phyloP scores from a whole-genome alignment of 2,329 filamentous ascomycete species.

The Sordariomycetes sp. region DNA sequence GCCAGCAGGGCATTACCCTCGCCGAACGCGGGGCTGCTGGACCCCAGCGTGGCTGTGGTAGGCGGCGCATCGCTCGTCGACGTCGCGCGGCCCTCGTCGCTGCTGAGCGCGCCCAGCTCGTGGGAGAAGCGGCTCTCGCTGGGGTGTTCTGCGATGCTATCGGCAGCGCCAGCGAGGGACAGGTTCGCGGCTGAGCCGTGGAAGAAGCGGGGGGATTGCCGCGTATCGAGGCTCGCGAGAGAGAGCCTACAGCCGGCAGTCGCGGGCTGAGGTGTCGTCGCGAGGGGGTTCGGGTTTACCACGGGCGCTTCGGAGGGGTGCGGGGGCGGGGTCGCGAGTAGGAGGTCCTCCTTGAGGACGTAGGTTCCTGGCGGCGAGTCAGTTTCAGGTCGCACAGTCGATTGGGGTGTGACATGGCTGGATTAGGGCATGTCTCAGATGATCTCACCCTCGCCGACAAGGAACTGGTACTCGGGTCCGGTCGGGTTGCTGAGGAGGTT shows the following conservation, averaged over 20 bases:
- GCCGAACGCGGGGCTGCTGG: constrained; percentile 59
- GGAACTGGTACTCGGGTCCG: constrained; percentile 75
- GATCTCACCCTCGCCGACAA: constrained; percentile 73
- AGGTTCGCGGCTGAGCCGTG: constrained; percentile 38
- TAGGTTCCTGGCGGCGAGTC: constrained; percentile 56
- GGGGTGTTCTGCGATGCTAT: constrained; percentile 47
- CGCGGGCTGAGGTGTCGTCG: constrained; percentile 73
- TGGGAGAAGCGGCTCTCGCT: constrained; percentile 46
- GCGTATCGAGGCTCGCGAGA: constrained; percentile 57
- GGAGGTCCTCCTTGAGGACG: constrained; percentile 76
- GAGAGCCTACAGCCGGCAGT: constrained; percentile 77
- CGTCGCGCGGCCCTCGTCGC: constrained; percentile 38
- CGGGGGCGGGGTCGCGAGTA: constrained; percentile 84
- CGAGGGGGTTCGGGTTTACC: constrained; percentile 79
- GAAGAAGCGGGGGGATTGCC: constrained; percentile 36
- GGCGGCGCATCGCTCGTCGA: constrained; percentile 37
- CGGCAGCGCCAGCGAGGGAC: constrained; percentile 23
- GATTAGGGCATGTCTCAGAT: neutral
- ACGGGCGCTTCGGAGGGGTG: constrained; percentile 88
- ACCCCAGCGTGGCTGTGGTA: constrained; percentile 23
- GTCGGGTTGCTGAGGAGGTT: constrained; percentile 73
- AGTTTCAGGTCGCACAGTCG: neutral
- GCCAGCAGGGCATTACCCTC: constrained; percentile 69
- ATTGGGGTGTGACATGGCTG: neutral
- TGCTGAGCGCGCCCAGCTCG: constrained; percentile 43